Evolutionary conservation across 495 filamentous ascomycete genomes (phyloP).

Genomic region (Hypoxylon perforatum): DNA sequence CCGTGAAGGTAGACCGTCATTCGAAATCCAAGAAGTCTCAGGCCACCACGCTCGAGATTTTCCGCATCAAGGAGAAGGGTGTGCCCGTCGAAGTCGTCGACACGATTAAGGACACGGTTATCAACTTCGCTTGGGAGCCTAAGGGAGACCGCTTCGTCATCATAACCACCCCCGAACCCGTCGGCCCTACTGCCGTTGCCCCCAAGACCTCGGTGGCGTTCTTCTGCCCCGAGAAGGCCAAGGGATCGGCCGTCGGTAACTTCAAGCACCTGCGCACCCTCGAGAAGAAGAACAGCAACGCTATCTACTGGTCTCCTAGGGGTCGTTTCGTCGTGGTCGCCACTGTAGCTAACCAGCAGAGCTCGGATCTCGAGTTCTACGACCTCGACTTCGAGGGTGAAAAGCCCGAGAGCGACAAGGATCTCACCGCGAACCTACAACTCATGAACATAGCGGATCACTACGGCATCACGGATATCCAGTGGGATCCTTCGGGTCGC

Average conservation of each 20-base stretch:
- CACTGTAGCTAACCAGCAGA: conserved; percentile 89
- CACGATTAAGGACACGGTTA: conserved; percentile 94
- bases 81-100: conserved; percentile 98
- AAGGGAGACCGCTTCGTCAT: conserved; percentile 96
- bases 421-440: conserved; percentile 92
- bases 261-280: conserved; percentile 93
- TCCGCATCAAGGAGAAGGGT: conserved; percentile 94
- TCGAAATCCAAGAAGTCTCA: conserved; percentile 98
- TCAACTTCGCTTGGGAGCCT: conserved; percentile 99
- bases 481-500: conserved; percentile 96
- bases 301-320: conserved; percentile 99
- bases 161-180: conserved; percentile 91
- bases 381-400: conserved; percentile 98
- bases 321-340: conserved; percentile 94
- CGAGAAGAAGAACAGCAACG: conserved; percentile 99
- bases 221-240: conserved; percentile 94
- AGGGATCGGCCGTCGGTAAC: conserved; percentile 81
- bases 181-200: conserved; percentile 78
- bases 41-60: conserved; percentile 97
- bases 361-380: conserved; percentile 96
- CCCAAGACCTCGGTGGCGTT: conserved; percentile 95
- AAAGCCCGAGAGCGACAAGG: conserved; percentile 90
- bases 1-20: conserved; percentile 98
- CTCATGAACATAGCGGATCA: conserved; percentile 93
- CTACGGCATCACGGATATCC: conserved; percentile 96